Evolutionary conservation across 768 basidiomycete species (phyloP).

Genomic region (Collybiopsis confluens): DNA sequence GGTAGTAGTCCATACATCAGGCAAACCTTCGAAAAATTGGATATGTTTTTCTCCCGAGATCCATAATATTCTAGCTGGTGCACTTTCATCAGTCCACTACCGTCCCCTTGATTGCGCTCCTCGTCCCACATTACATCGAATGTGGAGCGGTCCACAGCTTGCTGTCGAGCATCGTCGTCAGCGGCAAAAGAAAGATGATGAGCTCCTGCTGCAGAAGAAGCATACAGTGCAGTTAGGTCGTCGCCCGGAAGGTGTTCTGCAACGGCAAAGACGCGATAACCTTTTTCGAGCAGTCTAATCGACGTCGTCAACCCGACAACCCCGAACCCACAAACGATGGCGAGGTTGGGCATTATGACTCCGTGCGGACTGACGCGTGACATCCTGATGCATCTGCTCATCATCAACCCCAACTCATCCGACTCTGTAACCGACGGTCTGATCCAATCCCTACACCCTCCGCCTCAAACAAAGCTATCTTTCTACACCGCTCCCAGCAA

Average conservation of each 20-base stretch:
- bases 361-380: no score
- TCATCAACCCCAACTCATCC: conserved; percentile 36
- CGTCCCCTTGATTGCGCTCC: neutral
- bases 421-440: conserved; percentile 29
- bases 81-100: neutral
- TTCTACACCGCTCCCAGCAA: conserved; percentile 30
- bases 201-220: conserved; percentile 7
- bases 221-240: conserved; percentile 4
- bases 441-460: conserved; percentile 17
- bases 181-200: conserved; percentile 10
- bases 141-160: neutral
- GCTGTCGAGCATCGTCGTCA: conserved; percentile 4
- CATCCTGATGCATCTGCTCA: conserved; percentile 24
- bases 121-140: conserved; percentile 11
- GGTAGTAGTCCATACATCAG: neutral
- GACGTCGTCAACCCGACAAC: conserved; percentile 42
- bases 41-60: conserved; percentile 4
- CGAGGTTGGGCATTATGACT: conserved; percentile 12
- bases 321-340: conserved; percentile 36
- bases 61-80: conserved; percentile 4
- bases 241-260: conserved; percentile 37
- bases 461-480: conserved; percentile 22
- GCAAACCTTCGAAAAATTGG: conserved; percentile 6
- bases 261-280: conserved; percentile 27
- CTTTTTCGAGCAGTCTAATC: conserved; percentile 23